Percentiles rank a stretch among this genome's conserved stretches.
These are phyloP conservation scores for Leishmania lainsoni DNA, from an alignment of 208 protist genomes.

Conservation along the genomic window DNA sequence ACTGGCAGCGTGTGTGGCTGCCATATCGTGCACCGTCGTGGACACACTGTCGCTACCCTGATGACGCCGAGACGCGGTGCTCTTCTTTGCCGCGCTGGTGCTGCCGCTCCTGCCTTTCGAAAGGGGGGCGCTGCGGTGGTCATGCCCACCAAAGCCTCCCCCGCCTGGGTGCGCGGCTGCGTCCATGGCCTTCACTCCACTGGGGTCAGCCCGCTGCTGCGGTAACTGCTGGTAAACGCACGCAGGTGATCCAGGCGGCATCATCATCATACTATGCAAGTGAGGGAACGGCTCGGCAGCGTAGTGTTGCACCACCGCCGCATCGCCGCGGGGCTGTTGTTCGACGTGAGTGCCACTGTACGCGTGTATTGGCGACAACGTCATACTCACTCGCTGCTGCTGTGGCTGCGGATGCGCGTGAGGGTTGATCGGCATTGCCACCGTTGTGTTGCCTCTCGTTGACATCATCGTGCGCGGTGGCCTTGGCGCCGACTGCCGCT, in stretches of 20 bases:
- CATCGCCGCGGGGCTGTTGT: background rate
- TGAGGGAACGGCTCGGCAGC: constrained; percentile 3
- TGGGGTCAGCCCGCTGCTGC: constrained; percentile 2
- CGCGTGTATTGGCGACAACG: background rate
- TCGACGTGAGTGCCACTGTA: background rate
- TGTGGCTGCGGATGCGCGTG: background rate
- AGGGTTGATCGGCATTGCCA: background rate
- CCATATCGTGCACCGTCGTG: background rate
- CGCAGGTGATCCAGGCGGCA: background rate
- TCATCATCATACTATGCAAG: constrained; percentile 8
- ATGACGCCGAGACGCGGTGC: background rate
- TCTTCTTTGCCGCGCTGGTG: background rate
- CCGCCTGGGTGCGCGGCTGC: background rate
- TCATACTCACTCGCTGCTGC: background rate
- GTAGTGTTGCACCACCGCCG: background rate
- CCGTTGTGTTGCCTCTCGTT: background rate
- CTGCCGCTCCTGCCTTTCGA: background rate
- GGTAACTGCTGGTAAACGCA: background rate
- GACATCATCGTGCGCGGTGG: background rate
- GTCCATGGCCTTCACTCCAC: background rate
- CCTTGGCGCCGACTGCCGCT: background rate
- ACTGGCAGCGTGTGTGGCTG: background rate
- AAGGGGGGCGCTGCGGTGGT: background rate
- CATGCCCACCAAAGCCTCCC: background rate
- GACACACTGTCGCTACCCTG: constrained; percentile 1